phyloP scores from a whole-genome alignment of 768 basidiomycete genomes.

The Suillus plorans region DNA sequence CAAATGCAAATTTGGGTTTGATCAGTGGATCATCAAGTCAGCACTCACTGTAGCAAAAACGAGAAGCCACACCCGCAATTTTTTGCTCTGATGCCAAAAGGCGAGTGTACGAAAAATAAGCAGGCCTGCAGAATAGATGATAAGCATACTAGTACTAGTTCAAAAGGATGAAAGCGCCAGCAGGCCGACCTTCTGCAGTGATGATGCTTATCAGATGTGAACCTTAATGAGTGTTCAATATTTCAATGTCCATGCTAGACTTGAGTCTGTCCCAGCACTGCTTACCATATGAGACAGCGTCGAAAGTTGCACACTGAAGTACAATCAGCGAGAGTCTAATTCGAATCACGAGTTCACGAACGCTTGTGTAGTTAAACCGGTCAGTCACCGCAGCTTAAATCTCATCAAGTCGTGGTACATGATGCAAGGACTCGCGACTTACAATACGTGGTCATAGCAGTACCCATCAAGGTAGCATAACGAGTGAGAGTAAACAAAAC shows the following conservation, averaged over 20 bases:
- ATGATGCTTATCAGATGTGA: constrained; percentile 6
- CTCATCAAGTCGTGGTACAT: neutral
- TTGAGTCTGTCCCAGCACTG: neutral
- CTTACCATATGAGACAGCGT: neutral
- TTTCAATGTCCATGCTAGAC: neutral
- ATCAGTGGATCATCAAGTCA: neutral
- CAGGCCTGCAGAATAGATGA: neutral
- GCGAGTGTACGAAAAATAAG: constrained; percentile 4
- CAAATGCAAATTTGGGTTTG: neutral
- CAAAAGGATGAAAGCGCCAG: neutral
- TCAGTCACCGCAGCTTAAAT: neutral
- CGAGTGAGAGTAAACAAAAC: neutral
- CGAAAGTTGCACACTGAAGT: neutral
- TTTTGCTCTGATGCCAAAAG: constrained; percentile 2
- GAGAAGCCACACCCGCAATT: neutral
- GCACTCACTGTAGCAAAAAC: neutral
- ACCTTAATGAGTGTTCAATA: neutral
- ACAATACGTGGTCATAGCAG: constrained; percentile 3
- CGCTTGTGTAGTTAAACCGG: neutral
- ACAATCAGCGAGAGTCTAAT: neutral
- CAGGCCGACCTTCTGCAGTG: constrained; percentile 3
- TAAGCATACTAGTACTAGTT: neutral
- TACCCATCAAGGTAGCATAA: constrained; percentile 1
- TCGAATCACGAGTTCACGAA: neutral
- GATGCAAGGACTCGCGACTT: neutral